Evolutionary conservation across 371 early-diverging fungal genomes (phyloP), one percentile per base, ranked within the genome.

Genomic region (Catenaria anguillulae): DNA sequence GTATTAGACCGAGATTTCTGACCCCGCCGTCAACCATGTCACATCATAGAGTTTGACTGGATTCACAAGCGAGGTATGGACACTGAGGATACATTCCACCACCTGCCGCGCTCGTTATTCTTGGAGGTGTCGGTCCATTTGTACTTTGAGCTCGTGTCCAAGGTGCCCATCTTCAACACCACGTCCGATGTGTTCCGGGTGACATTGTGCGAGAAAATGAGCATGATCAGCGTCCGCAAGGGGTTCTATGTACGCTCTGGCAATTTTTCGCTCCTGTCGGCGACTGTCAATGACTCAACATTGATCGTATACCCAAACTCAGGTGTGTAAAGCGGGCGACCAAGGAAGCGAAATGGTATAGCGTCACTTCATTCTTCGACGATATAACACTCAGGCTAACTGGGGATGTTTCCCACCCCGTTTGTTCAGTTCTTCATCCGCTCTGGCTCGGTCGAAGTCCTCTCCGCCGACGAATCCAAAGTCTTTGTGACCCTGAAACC

Each of bases 11-110:
- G n/a, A n/a, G 37, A 8, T 13, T 13, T 37, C 37, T 37, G 37
- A 37, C 13, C 37, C 37, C 13, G 37, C 37, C 37, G 37, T n/a
- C n/a, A n/a, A n/a, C n/a, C n/a, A n/a, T n/a, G n/a, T 13, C 37
- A 13, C 37, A 13, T 37, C 13, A 13, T 37, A 43, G 58, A 58
- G 31, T 58, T 58, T 24, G 58, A 42, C 21, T 58, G 58, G 58
- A 21, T 36, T 4, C 58, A 58, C 36, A 36, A 42, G 42, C 58
- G 58, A 12, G 58, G 58, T 12, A 21, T 58, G 17, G 34, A 58
- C 58, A 42, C 43, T 2, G 58, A 58, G 42, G 13, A 33, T 13
- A 1, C 21, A 6, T 33, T 58, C 58, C 12, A 29, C 29, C 35
- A 58, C 21, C 17, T 58, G 58, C 58, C 58, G 21, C 19, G 17